Conservation (phyloP, 106 monocot species). For the Dioscorea zingiberensis region DNA sequence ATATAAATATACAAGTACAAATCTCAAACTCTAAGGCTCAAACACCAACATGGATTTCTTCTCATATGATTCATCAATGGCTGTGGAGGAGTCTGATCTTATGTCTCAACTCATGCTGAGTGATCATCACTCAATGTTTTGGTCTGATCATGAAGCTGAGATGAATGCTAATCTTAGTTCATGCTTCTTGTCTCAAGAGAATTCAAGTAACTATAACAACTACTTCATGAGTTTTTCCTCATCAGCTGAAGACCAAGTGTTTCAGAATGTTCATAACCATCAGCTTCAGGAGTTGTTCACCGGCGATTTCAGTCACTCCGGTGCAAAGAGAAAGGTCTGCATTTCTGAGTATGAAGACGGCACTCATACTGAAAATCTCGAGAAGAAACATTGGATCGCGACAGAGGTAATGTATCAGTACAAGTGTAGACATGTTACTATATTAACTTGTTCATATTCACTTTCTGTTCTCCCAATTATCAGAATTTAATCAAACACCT, state of each 20-base stretch:
- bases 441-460: neutral
- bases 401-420: neutral
- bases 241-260: neutral
- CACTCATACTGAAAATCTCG: neutral
- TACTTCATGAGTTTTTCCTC: neutral
- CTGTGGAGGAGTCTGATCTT: constrained; percentile 30
- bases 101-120: constrained; percentile 31
- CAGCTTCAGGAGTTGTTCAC: neutral
- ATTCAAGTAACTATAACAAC: neutral
- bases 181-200: neutral
- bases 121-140: constrained; percentile 20
- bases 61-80: constrained; percentile 14
- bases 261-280: neutral
- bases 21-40: too few species aligned
- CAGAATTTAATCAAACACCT: too few species aligned
- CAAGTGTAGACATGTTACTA: neutral
- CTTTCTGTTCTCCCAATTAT: too few species aligned
- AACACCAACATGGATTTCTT: constrained; percentile 12
- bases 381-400: neutral
- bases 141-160: constrained; percentile 20
- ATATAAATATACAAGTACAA: too few species aligned
- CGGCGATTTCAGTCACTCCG: neutral
- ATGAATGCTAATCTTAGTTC: constrained; percentile 6
- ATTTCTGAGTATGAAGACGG: neutral
- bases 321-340: neutral